phyloP scores from a whole-genome alignment of 1,139 yeast genomes.

The Candida sanyaensis region DNA sequence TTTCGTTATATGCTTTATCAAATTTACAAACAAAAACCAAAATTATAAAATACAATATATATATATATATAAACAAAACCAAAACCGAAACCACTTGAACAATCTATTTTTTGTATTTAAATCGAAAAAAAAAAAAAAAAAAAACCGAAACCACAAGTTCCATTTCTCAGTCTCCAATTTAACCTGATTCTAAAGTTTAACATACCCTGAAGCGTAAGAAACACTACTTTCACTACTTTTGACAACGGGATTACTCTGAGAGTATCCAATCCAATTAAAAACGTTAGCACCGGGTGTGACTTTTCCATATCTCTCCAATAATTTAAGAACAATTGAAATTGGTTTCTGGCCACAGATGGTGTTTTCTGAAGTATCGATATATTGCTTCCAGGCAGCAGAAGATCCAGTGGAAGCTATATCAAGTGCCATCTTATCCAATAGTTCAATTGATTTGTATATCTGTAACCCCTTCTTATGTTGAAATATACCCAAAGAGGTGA shows the following conservation, averaged over 20 bases:
- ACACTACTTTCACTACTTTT: slow-evolving; percentile 71
- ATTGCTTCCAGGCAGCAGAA: slow-evolving; percentile 61
- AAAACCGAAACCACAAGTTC: neutral
- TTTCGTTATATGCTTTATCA: too few relatives aligned
- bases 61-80: neutral
- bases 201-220: slow-evolving; percentile 87
- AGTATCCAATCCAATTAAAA: slow-evolving; percentile 78
- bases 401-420: slow-evolving; percentile 55
- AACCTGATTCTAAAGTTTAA: slow-evolving; percentile 10
- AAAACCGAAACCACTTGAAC: neutral
- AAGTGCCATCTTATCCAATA: slow-evolving; percentile 73
- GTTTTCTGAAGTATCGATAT: slow-evolving; percentile 71
- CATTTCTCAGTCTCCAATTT: neutral
- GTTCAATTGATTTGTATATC: slow-evolving; percentile 72
- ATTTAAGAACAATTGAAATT: slow-evolving; percentile 58
- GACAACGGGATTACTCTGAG: slow-evolving; percentile 68
- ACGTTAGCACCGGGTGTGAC: slow-evolving; percentile 5
- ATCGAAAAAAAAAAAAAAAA: neutral
- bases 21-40: too few relatives aligned
- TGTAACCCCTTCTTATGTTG: slow-evolving; percentile 30
- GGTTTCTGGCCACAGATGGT: slow-evolving; percentile 96
- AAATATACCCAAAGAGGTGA: slow-evolving; percentile 18
- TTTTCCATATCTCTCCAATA: slow-evolving; percentile 38
- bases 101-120: neutral
- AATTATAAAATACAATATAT: too few relatives aligned